Percentiles rank a stretch among this genome's conserved stretches.
Conservation (phyloP, 1,139 yeast genomes). For the Suhomyces anneliseae region DNA sequence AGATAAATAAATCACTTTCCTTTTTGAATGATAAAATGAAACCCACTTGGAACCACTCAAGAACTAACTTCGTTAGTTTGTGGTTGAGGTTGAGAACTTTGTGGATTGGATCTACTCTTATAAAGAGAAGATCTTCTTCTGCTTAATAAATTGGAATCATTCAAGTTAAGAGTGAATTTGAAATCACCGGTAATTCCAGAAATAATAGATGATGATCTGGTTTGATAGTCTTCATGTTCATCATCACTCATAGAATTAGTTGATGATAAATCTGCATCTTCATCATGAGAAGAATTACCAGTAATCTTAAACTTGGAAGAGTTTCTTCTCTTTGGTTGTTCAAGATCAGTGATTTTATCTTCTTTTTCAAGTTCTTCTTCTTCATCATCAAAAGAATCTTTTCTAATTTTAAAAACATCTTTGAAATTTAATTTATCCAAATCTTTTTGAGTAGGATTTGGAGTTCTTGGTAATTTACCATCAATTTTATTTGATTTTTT, state of each 20-base stretch:
- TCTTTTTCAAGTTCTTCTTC: slow-evolving; percentile 19
- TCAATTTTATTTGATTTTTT: slow-evolving; percentile 9
- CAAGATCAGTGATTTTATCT: slow-evolving; percentile 20
- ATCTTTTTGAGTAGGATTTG: slow-evolving; percentile 26
- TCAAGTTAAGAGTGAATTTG: slow-evolving; percentile 45
- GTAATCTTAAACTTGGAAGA: slow-evolving; percentile 12
- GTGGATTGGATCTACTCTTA: slow-evolving; percentile 12
- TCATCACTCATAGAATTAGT: slow-evolving; percentile 16
- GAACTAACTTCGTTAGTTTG: background rate
- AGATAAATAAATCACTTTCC: too few relatives aligned
- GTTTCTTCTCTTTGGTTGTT: slow-evolving; percentile 17
- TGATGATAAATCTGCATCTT: slow-evolving; percentile 16
- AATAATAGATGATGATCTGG: slow-evolving; percentile 45
- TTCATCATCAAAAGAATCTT: slow-evolving; percentile 18
- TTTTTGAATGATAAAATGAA: too few relatives aligned
- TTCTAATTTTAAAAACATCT: slow-evolving; percentile 30
- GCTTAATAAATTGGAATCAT: slow-evolving; percentile 42
- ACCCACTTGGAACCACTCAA: background rate
- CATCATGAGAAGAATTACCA: slow-evolving; percentile 7
- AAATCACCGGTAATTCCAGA: slow-evolving; percentile 42
- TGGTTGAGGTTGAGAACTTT: slow-evolving; percentile 5
- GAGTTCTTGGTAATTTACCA: slow-evolving; percentile 27
- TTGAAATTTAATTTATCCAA: slow-evolving; percentile 27
- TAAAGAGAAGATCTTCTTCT: slow-evolving; percentile 31
- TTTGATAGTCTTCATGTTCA: slow-evolving; percentile 29